Evolutionary conservation across 768 basidiomycete species (phyloP).

Genomic region (Hortiboletus flavorubellus): DNA sequence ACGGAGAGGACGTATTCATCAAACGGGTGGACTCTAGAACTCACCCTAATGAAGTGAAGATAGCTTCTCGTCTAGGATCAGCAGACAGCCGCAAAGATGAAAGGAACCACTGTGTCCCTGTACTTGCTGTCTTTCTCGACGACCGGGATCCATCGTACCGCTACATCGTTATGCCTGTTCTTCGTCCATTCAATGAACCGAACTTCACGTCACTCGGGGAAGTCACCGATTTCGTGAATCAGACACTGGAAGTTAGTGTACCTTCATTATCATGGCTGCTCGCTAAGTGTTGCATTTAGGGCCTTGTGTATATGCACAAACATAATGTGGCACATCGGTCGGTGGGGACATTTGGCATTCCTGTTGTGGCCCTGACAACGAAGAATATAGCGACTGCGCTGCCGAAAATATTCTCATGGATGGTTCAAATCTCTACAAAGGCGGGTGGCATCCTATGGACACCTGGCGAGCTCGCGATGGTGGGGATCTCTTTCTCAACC

Average conservation of each 20-base stretch:
- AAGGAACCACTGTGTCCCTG: conserved; percentile 25
- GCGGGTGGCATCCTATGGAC: conserved; percentile 26
- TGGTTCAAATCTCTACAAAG: conserved; percentile 21
- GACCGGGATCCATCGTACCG: conserved; percentile 10
- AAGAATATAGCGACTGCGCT: conserved; percentile 22
- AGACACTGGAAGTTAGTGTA: conserved; percentile 25
- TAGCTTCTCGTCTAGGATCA: conserved; percentile 6
- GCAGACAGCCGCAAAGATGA: background rate
- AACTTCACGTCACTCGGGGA: conserved; percentile 25
- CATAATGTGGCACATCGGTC: conserved; percentile 37
- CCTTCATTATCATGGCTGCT: too few species aligned
- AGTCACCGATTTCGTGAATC: conserved; percentile 27
- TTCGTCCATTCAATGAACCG: conserved; percentile 23
- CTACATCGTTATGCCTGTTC: conserved; percentile 29
- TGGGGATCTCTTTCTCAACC: conserved; percentile 10
- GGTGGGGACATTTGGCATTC: background rate
- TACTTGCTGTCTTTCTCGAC: conserved; percentile 15
- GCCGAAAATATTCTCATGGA: conserved; percentile 34
- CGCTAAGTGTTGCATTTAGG: conserved; percentile 16
- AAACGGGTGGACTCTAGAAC: conserved; percentile 2
- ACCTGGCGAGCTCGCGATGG: conserved; percentile 12
- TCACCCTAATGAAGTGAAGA: conserved; percentile 1
- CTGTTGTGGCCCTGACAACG: accelerated
- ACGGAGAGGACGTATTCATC: conserved; percentile 11
- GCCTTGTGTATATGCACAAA: conserved; percentile 35